Percentiles rank a stretch among this genome's conserved stretches.
phyloP scores from a whole-genome alignment of 495 filamentous ascomycete species.

The Tuber calosporum region DNA sequence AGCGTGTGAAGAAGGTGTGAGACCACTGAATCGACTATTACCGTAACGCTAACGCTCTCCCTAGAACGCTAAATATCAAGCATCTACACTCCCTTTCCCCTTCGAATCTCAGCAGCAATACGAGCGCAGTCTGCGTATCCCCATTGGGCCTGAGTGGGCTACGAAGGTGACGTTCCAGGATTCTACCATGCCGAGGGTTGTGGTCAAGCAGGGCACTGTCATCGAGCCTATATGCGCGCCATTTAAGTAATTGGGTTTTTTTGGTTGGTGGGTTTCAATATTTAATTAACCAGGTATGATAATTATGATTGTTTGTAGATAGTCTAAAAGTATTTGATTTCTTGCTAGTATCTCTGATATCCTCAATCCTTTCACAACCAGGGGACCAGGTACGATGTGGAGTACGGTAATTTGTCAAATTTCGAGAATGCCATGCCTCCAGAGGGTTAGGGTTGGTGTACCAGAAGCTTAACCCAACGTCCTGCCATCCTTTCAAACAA shows the following conservation, averaged over 20 bases:
- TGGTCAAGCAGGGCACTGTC: slow-evolving; percentile 79
- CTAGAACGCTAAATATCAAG: slow-evolving; percentile 81
- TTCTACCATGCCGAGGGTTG: slow-evolving; percentile 79
- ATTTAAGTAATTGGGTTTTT: slow-evolving; percentile 27
- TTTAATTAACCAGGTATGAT: too few species aligned
- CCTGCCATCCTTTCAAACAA: background rate
- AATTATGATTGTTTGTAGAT: background rate
- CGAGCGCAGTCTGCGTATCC: slow-evolving; percentile 76
- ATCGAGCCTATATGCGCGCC: slow-evolving; percentile 68
- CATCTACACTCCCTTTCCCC: slow-evolving; percentile 70
- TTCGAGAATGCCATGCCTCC: background rate
- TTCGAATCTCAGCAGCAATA: slow-evolving; percentile 85
- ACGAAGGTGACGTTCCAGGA: slow-evolving; percentile 90
- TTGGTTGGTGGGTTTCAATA: background rate
- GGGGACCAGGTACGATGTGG: background rate
- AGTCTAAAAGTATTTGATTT: background rate
- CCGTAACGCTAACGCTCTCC: slow-evolving; percentile 39
- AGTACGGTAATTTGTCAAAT: background rate
- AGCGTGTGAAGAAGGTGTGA: slow-evolving; percentile 76
- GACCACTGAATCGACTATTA: background rate
- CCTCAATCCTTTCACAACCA: background rate
- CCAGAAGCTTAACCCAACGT: background rate
- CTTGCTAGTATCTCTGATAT: background rate
- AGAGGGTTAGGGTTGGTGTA: background rate
- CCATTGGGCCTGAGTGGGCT: slow-evolving; percentile 87